Percentiles rank a stretch among this genome's conserved stretches.
Evolutionary conservation across 495 filamentous ascomycete species (phyloP).

Genomic region (Cercophora newfieldiana): DNA sequence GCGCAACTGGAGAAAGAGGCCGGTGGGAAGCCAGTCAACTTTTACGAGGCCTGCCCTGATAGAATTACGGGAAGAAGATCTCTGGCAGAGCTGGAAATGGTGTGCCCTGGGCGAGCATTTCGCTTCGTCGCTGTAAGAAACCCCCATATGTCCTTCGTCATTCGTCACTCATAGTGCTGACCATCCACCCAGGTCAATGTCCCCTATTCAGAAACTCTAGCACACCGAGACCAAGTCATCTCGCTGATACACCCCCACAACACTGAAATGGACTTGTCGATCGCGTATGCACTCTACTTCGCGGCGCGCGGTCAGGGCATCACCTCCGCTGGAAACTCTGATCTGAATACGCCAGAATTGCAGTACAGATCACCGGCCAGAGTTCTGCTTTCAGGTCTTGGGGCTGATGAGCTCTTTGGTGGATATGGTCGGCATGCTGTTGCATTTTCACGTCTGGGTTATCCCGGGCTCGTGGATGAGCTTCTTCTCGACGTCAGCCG

Average conservation of each 20-base stretch:
- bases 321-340: slow-evolving; percentile 24
- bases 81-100: slow-evolving; percentile 65
- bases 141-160: not conserved
- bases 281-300: slow-evolving; percentile 89
- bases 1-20: slow-evolving; percentile 32
- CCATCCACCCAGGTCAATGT: slow-evolving; percentile 66
- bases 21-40: slow-evolving; percentile 29
- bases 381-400: slow-evolving; percentile 87
- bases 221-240: slow-evolving; percentile 67
- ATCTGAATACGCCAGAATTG: slow-evolving; percentile 18
- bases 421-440: slow-evolving; percentile 85
- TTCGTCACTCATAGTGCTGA: not conserved
- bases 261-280: slow-evolving; percentile 99
- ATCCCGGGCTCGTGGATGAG: slow-evolving; percentile 73
- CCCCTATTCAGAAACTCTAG: slow-evolving; percentile 70
- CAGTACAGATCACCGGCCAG: slow-evolving; percentile 71
- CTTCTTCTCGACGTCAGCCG: slow-evolving; percentile 83
- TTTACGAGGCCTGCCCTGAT: slow-evolving; percentile 86
- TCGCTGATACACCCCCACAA: slow-evolving; percentile 87
- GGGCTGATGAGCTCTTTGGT: slow-evolving; percentile 94
- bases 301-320: slow-evolving; percentile 75
- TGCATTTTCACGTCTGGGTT: slow-evolving; percentile 68
- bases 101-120: slow-evolving; percentile 75
- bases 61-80: slow-evolving; percentile 80
- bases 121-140: slow-evolving; percentile 66